phyloP scores from a whole-genome alignment of 306 rosid genomes.

The Fragaria vesca region DNA sequence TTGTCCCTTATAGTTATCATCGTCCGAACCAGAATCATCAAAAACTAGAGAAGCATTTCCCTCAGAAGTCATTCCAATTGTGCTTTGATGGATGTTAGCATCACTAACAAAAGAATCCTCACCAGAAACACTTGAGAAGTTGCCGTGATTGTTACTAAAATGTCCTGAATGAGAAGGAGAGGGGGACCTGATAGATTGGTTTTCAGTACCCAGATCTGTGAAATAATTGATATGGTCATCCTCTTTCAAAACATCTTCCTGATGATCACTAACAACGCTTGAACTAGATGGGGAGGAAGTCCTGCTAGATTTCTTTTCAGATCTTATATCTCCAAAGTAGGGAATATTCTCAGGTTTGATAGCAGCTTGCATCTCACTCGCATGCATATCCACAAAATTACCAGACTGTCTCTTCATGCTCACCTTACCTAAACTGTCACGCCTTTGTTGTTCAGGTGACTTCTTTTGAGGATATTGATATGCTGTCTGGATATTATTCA shows the following conservation, averaged over 20 bases:
- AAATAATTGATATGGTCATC: constrained; percentile 26
- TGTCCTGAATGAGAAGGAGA: constrained; percentile 43
- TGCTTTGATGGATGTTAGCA: constrained; percentile 32
- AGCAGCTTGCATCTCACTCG: constrained; percentile 33
- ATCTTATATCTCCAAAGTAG: constrained; percentile 41
- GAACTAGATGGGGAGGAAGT: constrained; percentile 47
- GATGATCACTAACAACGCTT: constrained; percentile 36
- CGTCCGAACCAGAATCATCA: constrained; percentile 76
- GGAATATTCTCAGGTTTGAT: constrained; percentile 36
- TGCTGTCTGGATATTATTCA: constrained; percentile 32
- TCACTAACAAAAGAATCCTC: constrained; percentile 45
- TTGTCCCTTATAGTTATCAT: constrained; percentile 46
- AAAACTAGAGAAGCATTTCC: constrained; percentile 48
- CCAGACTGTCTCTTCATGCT: constrained; percentile 41
- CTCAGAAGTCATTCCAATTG: constrained; percentile 35
- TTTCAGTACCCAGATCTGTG: constrained; percentile 34
- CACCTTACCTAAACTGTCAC: constrained; percentile 28
- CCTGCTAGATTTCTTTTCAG: constrained; percentile 36
- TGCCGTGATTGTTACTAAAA: constrained; percentile 35
- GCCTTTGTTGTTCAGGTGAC: constrained; percentile 43
- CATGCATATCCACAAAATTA: constrained; percentile 37
- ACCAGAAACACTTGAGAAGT: constrained; percentile 26
- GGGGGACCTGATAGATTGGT: constrained; percentile 35
- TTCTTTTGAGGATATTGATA: constrained; percentile 38
- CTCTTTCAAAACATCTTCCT: constrained; percentile 36